Base-by-base conservation (phyloP, 208 protist species). In the Herpetomonas muscarum region DNA sequence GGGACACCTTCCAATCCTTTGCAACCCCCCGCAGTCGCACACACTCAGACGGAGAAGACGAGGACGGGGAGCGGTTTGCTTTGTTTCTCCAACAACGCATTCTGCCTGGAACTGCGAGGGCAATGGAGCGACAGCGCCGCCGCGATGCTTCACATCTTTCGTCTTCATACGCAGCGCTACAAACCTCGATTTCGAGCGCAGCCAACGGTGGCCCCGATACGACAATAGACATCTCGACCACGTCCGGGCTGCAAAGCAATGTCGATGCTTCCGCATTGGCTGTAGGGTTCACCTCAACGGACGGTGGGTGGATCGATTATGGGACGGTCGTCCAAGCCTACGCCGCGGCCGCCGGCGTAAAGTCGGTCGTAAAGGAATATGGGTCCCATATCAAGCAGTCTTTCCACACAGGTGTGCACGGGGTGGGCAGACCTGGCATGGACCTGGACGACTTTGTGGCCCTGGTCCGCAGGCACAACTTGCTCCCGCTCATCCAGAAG, bases 401-500 rank as follows among this genome's bases (percentile, higher is more conserved):
- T 24, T 90, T 82, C 53, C 55, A 12, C 42, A 44, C 25, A 65
- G 60, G 37, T 30, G 41, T 19, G 50, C 52, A 24, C 30, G 46
- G 3, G 31, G 51, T 7, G 24, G 22, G 32, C 48, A 46, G 17
- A 9, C 5, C 17, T 4, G 55, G 55, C 44, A 83, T 89, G 75
- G 71, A 60, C 47, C 21, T 82, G 1, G 67, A 75, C 30, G 64
- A 56, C 2, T 83, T 85, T 57, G 36, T 71, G 17, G 73, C 81
- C 28, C 32, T 70, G 26, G 65, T 55, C 32, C 72, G 71, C 9
- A 47, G 50, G 7, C 61, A 79, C 51, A 36, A 76, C 12, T 53
- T 86, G 42, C 62, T 90, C 19, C 69, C 82, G 17, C 67, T 85
- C 13, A 65, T 90, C 37, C 61, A 54, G 7, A 80, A 71, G 56